Evolutionary conservation across 345 rosid genomes (phyloP), one percentile per base, ranked within the genome.

Genomic region (Conringia planisiliqua): DNA sequence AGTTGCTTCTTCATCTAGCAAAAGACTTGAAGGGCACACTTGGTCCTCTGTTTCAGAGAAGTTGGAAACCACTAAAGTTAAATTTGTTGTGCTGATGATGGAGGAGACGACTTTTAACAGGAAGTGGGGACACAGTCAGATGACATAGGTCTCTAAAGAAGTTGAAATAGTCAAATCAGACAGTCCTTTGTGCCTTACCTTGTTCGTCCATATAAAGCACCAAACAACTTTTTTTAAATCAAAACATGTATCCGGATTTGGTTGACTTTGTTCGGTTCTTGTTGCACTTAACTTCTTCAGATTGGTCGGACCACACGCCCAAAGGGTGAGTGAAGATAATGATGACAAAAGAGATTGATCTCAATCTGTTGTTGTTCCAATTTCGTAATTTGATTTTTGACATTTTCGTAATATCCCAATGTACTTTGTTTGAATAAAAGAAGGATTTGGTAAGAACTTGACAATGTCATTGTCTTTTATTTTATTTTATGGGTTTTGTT

Each of bases 41-140:
- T 59, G 57, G 79, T 68, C 70, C 55, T 62, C 64, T 68, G 74
- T 76, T 76, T 70, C 12, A 3, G 62, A 70, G 71, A 46, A 47
- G 61, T 68, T 77, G 80, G 54, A 47, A 70, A 54, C 80, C 80
- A 70, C 76, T 71, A 71, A 56, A 77, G 46, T 73, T 58, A 36
- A 11, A 46, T 58, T 27, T 66, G 60, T 40, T 68, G 68, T 54
- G 60, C 47, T 16, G 42, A 62, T 20, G 65, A 73, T 46, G 14
- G 32, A 43, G 43, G 68, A 59, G 68, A 66, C 58, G 81, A 77
- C 81, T 77, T 77, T 50, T 39, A 40, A 39, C 29, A 70, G 14
- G 10, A 56, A 64, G 76, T 77, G 77, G 77, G 56, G 77, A 64
- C 71, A 77, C 42, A 70, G 48, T 44, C 64, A 43, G 42, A 57